Percentiles rank a stretch among this genome's conserved stretches.
phyloP scores from a whole-genome alignment of 129 eudicot species.

The Erigeron canadensis region DNA sequence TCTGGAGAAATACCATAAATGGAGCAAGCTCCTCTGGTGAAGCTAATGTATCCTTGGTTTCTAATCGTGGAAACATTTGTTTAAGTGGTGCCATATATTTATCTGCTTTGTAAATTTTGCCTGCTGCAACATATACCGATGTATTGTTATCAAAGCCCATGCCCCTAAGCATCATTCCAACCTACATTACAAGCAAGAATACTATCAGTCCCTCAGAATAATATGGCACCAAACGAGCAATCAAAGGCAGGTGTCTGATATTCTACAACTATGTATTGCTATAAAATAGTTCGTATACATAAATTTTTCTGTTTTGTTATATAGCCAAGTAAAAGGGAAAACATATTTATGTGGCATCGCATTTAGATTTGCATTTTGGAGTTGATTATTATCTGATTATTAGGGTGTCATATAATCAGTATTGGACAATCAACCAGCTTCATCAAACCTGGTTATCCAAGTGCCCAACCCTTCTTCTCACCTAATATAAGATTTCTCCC shows the following conservation, averaged over 20 bases:
- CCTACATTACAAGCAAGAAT: conserved; percentile 46
- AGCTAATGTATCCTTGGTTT: conserved; percentile 81
- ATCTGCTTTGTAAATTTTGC: conserved; percentile 87
- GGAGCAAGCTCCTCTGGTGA: conserved; percentile 90
- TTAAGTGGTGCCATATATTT: conserved; percentile 93
- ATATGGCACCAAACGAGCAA: neutral
- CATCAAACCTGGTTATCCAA: too few relatives aligned
- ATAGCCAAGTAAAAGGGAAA: neutral
- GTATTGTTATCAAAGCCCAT: conserved; percentile 97
- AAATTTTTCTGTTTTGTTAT: neutral
- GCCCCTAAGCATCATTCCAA: conserved; percentile 99
- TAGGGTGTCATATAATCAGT: too few relatives aligned
- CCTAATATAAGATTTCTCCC: too few relatives aligned
- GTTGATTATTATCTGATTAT: neutral
- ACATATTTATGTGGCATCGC: neutral
- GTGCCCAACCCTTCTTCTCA: too few relatives aligned
- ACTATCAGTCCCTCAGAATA: conserved; percentile 8
- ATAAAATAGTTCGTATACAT: neutral
- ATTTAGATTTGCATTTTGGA: neutral
- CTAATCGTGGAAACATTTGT: conserved; percentile 88
- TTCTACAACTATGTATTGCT: neutral
- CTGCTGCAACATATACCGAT: conserved; percentile 88
- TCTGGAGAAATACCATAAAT: conserved; percentile 52
- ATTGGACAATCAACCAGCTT: too few relatives aligned
- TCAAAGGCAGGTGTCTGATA: neutral